Evolutionary conservation across 352 stramenopile species (phyloP).

Genomic region (Phytophthora syringae): DNA sequence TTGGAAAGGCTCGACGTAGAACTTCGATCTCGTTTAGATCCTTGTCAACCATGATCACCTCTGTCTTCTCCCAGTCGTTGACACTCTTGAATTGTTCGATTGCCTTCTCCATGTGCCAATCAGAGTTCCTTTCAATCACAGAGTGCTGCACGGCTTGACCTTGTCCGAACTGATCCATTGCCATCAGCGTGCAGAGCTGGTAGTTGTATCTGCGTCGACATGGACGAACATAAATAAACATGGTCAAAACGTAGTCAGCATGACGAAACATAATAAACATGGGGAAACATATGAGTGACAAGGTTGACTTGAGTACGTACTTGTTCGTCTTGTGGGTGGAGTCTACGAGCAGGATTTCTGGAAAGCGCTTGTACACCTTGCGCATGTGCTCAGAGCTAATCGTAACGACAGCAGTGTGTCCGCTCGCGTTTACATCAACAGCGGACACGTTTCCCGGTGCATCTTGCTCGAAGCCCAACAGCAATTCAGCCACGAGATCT

Average conservation of each 20-base stretch:
- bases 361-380: constrained; percentile 6
- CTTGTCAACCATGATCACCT: too few relatives aligned
- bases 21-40: constrained; percentile 14
- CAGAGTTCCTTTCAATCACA: constrained; percentile 9
- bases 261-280: constrained; percentile 3
- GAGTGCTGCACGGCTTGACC: constrained; percentile 14
- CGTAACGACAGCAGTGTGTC: too few relatives aligned
- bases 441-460: too few relatives aligned
- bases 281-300: background rate
- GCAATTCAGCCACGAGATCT: too few relatives aligned
- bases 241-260: background rate
- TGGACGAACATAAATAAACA: background rate
- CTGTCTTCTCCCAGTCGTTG: too few relatives aligned
- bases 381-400: constrained; percentile 4
- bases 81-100: too few relatives aligned
- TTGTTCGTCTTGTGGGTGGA: constrained; percentile 22
- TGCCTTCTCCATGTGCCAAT: too few relatives aligned
- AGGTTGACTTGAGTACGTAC: background rate
- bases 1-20: constrained; percentile 2
- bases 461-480: too few relatives aligned
- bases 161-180: constrained; percentile 9
- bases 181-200: constrained; percentile 9
- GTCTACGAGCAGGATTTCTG: constrained; percentile 9
- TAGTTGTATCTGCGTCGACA: constrained; percentile 15
- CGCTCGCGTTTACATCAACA: too few relatives aligned